These are phyloP conservation scores for Pythium chondricola DNA, from an alignment of 352 stramenopile species.

Conservation along the genomic window DNA sequence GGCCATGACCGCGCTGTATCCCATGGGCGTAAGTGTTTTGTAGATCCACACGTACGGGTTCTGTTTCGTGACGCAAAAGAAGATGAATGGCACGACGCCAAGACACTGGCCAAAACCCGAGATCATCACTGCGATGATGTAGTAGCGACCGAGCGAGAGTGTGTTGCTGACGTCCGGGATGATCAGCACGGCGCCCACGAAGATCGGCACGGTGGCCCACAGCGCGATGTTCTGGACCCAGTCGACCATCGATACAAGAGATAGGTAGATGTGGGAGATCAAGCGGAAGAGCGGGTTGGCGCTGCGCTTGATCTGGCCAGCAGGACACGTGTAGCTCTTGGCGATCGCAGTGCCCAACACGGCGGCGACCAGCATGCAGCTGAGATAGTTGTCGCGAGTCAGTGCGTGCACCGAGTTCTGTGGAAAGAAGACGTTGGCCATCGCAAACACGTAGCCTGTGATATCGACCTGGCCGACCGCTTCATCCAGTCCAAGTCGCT, in stretches of 20 bases:
- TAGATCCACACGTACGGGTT: constrained; percentile 52
- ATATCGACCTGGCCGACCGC: constrained; percentile 32
- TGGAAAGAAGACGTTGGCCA: constrained; percentile 41
- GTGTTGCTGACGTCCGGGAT: constrained; percentile 27
- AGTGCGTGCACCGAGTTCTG: constrained; percentile 43
- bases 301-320: constrained; percentile 23
- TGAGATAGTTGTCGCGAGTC: constrained; percentile 33
- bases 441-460: constrained; percentile 34
- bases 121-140: constrained; percentile 25
- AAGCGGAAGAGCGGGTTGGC: constrained; percentile 53
- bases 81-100: constrained; percentile 36
- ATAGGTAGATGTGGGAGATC: constrained; percentile 51
- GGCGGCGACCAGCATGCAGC: constrained; percentile 40
- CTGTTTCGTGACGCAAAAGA: constrained; percentile 40
- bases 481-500: constrained; percentile 34
- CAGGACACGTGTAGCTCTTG: constrained; percentile 28
- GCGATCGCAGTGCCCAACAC: constrained; percentile 41
- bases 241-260: constrained; percentile 50
- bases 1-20: constrained; percentile 42
- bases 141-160: constrained; percentile 35
- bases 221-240: constrained; percentile 49
- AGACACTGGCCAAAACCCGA: constrained; percentile 29
- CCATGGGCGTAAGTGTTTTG: constrained; percentile 33
- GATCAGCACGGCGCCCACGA: constrained; percentile 35
- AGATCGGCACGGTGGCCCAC: constrained; percentile 38